Base-by-base conservation (phyloP, 1,284 basidiomycete genomes). In the Microbotryum saponariae region DNA sequence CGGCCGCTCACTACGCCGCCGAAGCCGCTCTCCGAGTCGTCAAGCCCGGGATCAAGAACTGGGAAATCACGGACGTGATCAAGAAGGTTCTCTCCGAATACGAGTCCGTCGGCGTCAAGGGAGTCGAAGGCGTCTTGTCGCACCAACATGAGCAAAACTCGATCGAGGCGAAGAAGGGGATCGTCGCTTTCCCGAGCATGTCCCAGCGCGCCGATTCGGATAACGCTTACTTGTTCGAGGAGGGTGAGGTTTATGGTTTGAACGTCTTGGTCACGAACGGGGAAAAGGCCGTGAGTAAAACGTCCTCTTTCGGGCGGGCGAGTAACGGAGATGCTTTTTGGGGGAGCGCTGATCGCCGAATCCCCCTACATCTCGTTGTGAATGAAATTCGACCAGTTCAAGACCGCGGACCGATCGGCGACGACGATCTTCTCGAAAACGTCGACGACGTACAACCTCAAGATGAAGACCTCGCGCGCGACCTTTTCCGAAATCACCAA, bases 401-500 rank as follows among this genome's bases (percentile, higher is more conserved):
- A 64, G 63, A 61, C 57, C 44, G 63, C 48, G 58, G 69, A 70
- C 64, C 56, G 51, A 72, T 84, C 89, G 47, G 84, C 89, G 74
- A 96, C 92, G 56, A 90, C 89, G 47, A 86, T 98, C 74, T 97
- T 89, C 82, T 91, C 96, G 90, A 74, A 84, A 71, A 84, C 58
- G 80, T 83, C 49, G 82, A 64, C 70, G 51, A 94, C 89, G 56
- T 98, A 97, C 80, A 89, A 93, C 76, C 83, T 97, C 73, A 98
- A 97, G 82, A 88, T 96, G 85, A 96, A 94, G 80, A 94, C 89
- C 59, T 93, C 92, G 57, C 87, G 94, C 70, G 84, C 88, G 42
- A 88, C 96, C 53, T 97, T 96, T 79, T 88, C 88, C 56, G 94
- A 97, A 78, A 89, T 97, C 73, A 89, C 94, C 78, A 94, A 93